These are phyloP conservation scores for Starmerella stigmatis DNA, from an alignment of 805 yeast species.

Conservation along the genomic window DNA sequence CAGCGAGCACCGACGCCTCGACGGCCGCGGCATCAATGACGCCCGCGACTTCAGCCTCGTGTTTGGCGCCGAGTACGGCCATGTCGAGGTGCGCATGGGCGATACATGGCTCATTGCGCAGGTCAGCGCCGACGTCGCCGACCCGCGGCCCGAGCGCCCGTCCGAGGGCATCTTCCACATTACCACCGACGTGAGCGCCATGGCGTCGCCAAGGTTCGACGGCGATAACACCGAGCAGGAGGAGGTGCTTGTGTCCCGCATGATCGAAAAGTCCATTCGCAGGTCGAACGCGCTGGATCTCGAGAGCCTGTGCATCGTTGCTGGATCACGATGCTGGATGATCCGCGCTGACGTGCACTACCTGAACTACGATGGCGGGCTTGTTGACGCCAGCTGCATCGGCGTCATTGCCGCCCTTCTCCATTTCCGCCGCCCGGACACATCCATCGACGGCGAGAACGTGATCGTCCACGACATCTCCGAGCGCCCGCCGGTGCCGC, in stretches of 20 bases:
- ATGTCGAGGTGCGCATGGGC: conserved; percentile 69
- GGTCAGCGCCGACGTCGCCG: conserved; percentile 62
- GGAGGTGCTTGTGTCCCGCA: conserved; percentile 60
- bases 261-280: conserved; percentile 84
- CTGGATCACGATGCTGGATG: conserved; percentile 87
- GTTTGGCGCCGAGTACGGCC: conserved; percentile 59
- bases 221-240: conserved; percentile 70
- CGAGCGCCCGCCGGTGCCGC: conserved; percentile 78
- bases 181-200: conserved; percentile 75
- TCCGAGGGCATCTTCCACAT: conserved; percentile 84
- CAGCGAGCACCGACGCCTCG: conserved; percentile 48
- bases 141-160: conserved; percentile 84
- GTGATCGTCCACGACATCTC: conserved; percentile 56
- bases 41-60: conserved; percentile 55
- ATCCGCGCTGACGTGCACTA: conserved; percentile 84
- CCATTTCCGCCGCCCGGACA: conserved; percentile 77
- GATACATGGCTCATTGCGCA: conserved; percentile 60
- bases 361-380: conserved; percentile 83
- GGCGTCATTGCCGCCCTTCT: conserved; percentile 80
- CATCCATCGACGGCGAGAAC: conserved; percentile 43
- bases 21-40: conserved; percentile 56
- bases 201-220: conserved; percentile 82
- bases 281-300: conserved; percentile 85
- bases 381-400: conserved; percentile 79
- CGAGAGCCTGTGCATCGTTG: conserved; percentile 80